phyloP scores from a whole-genome alignment of 805 yeast species.

The Cyberlindnera saturnus region DNA sequence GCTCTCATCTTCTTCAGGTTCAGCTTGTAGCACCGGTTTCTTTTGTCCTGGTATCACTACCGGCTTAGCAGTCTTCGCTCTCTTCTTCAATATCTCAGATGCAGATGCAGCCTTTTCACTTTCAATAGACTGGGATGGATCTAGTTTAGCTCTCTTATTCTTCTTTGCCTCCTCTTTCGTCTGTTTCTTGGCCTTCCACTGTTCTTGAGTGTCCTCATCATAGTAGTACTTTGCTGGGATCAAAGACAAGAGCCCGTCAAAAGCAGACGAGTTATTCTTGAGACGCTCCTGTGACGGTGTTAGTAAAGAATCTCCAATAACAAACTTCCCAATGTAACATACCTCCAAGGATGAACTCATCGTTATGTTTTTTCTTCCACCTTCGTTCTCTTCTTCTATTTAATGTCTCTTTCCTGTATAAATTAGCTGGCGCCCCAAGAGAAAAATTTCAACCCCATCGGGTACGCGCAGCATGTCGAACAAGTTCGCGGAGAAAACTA shows the following conservation, averaged over 20 bases:
- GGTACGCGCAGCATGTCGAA: conserved; percentile 2
- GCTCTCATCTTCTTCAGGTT: conserved; percentile 13
- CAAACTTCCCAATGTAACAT: conserved; percentile 24
- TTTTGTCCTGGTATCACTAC: conserved; percentile 33
- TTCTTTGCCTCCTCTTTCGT: conserved; percentile 55
- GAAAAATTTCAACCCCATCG: conserved; percentile 2
- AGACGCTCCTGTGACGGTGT: conserved; percentile 52
- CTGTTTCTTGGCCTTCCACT: conserved; percentile 85
- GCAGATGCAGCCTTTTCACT: conserved; percentile 49
- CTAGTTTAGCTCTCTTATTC: conserved; percentile 66
- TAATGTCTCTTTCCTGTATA: not conserved
- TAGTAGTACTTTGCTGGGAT: conserved; percentile 93
- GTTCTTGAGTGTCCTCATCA: conserved; percentile 83
- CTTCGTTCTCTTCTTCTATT: not conserved
- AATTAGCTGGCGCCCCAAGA: not conserved
- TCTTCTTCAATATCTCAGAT: conserved; percentile 50
- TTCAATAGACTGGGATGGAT: conserved; percentile 51
- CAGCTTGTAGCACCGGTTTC: conserved; percentile 6
- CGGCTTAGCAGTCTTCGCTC: conserved; percentile 47
- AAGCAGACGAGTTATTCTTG: conserved; percentile 73
- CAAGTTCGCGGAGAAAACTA: conserved; percentile 2
- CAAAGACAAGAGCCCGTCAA: conserved; percentile 81
- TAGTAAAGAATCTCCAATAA: conserved; percentile 1
- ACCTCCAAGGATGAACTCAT: conserved; percentile 60
- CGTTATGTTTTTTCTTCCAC: not conserved